Evolutionary conservation across 2,329 filamentous ascomycete species (phyloP).

Genomic region (Plectosphaerella sp.): DNA sequence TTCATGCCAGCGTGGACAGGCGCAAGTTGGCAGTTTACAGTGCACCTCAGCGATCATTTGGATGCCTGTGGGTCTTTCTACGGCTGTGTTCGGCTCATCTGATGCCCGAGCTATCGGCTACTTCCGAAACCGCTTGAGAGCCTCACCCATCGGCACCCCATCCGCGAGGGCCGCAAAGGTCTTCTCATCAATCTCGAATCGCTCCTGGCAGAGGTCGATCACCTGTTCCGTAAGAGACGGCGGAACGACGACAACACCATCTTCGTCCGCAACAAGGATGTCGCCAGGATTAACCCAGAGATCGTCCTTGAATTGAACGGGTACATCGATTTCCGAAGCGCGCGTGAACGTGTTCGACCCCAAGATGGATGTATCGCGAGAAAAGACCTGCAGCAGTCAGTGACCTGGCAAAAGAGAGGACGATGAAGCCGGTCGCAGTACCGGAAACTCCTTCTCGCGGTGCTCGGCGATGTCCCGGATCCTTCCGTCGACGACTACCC

Average conservation of each 20-base stretch:
- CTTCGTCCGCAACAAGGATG: conserved; percentile 19
- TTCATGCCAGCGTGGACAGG: too few relatives aligned
- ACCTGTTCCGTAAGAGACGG: conserved; percentile 18
- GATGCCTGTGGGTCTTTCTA: too few relatives aligned
- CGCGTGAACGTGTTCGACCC: conserved; percentile 24
- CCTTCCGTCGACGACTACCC: conserved; percentile 20
- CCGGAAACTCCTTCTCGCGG: conserved; percentile 12
- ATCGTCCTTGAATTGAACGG: conserved; percentile 18
- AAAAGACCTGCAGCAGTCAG: conserved; percentile 17
- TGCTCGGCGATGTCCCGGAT: conserved; percentile 22
- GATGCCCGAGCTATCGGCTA: background rate
- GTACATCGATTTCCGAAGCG: conserved; percentile 20
- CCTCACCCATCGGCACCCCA: conserved; percentile 5
- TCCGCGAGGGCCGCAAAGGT: conserved; percentile 7
- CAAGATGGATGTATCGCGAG: conserved; percentile 18
- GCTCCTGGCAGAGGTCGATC: conserved; percentile 18
- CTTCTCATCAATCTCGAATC: conserved; percentile 22
- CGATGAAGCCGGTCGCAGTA: background rate
- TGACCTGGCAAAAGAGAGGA: background rate
- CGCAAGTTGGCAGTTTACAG: too few relatives aligned
- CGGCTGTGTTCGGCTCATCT: too few relatives aligned
- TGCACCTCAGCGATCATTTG: too few relatives aligned
- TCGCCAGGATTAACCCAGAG: conserved; percentile 24
- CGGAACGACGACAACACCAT: conserved; percentile 23
- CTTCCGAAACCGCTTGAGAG: conserved; percentile 3